Percentiles rank a stretch among this genome's conserved stretches.
Conservation (phyloP, 2,329 filamentous ascomycete genomes). For the Arthrinium puccinioides region DNA sequence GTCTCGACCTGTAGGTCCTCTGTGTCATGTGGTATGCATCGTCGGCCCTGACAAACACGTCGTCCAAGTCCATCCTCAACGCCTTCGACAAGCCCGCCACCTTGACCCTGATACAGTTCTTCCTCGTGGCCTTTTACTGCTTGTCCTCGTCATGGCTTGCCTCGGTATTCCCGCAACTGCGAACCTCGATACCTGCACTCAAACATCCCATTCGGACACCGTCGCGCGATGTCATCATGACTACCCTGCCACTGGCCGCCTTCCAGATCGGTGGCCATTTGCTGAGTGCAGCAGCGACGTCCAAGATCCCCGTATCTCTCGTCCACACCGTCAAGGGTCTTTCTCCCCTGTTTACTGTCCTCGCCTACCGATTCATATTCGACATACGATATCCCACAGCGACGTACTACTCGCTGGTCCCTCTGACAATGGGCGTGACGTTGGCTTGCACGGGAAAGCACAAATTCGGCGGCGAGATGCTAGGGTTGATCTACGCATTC, state of each 20-base stretch:
- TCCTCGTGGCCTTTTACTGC: conserved; percentile 85
- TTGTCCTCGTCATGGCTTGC: conserved; percentile 72
- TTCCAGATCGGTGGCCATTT: conserved; percentile 95
- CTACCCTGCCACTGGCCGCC: conserved; percentile 81
- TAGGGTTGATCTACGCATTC: conserved; percentile 85
- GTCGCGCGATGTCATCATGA: conserved; percentile 71
- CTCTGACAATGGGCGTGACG: conserved; percentile 89
- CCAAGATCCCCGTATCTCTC: conserved; percentile 90
- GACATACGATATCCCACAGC: conserved; percentile 79
- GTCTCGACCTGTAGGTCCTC: conserved; percentile 51
- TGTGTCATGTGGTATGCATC: conserved; percentile 93
- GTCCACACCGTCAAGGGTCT: conserved; percentile 98
- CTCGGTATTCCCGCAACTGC: conserved; percentile 61
- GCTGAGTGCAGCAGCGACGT: conserved; percentile 86
- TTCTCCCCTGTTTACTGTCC: conserved; percentile 88
- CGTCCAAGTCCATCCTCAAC: conserved; percentile 93
- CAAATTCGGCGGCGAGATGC: conserved; percentile 72
- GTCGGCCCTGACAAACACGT: conserved; percentile 93
- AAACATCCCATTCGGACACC: conserved; percentile 78
- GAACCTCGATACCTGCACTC: conserved; percentile 67
- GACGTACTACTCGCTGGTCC: conserved; percentile 85
- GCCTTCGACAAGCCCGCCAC: conserved; percentile 87
- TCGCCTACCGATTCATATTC: conserved; percentile 86
- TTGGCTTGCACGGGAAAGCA: conserved; percentile 85
- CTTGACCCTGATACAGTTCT: conserved; percentile 88